Base-by-base conservation (phyloP, 176 grass and related monocot genomes). In the Pontederia crassipes region DNA sequence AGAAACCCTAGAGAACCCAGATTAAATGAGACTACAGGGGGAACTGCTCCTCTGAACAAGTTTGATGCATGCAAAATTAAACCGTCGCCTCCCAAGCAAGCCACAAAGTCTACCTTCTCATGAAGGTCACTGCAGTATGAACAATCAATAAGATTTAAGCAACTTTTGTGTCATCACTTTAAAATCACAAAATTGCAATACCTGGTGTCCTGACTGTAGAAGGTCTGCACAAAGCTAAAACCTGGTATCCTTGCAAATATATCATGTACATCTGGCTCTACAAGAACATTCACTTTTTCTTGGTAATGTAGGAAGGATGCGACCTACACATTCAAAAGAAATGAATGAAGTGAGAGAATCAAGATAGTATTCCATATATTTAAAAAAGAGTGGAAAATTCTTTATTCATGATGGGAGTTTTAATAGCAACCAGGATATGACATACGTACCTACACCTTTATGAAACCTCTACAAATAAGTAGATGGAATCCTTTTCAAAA, bases 281-380 rank as follows among this genome's bases (percentile, higher is more conserved):
- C 94, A 75, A 98, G 94, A 81, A 98, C 93, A 83, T 86, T 98
- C 88, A 98, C 89, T 77, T 83, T 98, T 81, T 98, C 88, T 79
- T 92, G 88, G 74, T 92, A 78, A 72, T 98, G 69, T 17, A 98
- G 70, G 80, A 86, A 98, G 62, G 85, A 92, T 61, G 84, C 79
- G 63, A 83, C 84, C 94, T 98, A 54, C 67, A 73, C 57, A 74
- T 56, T 12, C 59, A 8, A 17, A 74, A 54, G 9, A 17, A 29
- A 12, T 11, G 9, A 24, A 28, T 65, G 10, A 65, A 65, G 32
- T 7, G 32, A 40, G 32, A 40, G 32, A 40, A 40, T 3, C 32
- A 40, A 40, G 2, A 40, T 40, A 40, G 6, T 7, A 40, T 40
- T 3, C 32, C 32, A 40, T 4, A 40, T 7, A 40, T 24, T 24